A percentile compares a stretch with the other conserved stretches of the same genome.
These are phyloP conservation scores for Arthrobotrys entomopaga DNA, from an alignment of 2,329 filamentous ascomycete genomes.

Conservation along the genomic window DNA sequence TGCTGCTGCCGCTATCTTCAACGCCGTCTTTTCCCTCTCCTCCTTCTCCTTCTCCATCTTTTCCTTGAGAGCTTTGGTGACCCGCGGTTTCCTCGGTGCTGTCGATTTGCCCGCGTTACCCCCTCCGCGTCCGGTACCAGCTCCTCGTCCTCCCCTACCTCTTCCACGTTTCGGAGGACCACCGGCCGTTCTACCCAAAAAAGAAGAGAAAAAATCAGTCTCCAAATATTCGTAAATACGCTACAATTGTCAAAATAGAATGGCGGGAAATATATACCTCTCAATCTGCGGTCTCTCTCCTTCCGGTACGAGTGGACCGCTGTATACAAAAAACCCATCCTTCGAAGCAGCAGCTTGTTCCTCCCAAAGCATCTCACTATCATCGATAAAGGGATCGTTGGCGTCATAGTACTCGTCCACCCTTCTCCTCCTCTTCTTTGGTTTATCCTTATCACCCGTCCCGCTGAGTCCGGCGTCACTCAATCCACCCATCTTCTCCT, in stretches of 20 bases:
- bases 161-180: constrained; percentile 69
- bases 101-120: constrained; percentile 61
- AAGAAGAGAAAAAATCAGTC: constrained; percentile 61
- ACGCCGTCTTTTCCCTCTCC: constrained; percentile 69
- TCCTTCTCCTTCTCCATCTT: constrained; percentile 83
- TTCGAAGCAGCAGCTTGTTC: constrained; percentile 92
- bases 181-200: constrained; percentile 73
- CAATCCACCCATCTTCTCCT: constrained; percentile 62
- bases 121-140: constrained; percentile 66
- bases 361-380: constrained; percentile 94
- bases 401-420: constrained; percentile 82
- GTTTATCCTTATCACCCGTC: constrained; percentile 67
- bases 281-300: constrained; percentile 78
- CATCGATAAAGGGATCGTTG: constrained; percentile 86
- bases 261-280: constrained; percentile 66
- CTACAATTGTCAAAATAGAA: not conserved
- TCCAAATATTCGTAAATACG: not conserved
- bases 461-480: constrained; percentile 73
- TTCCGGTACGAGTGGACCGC: constrained; percentile 86
- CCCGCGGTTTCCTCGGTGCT: constrained; percentile 80
- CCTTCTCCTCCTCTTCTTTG: constrained; percentile 79
- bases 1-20: constrained; percentile 71
- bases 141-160: constrained; percentile 64
- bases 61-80: constrained; percentile 85
- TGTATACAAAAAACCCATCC: constrained; percentile 98